phyloP scores from a whole-genome alignment of 2,329 filamentous ascomycete species.

The Claviceps monticola region DNA sequence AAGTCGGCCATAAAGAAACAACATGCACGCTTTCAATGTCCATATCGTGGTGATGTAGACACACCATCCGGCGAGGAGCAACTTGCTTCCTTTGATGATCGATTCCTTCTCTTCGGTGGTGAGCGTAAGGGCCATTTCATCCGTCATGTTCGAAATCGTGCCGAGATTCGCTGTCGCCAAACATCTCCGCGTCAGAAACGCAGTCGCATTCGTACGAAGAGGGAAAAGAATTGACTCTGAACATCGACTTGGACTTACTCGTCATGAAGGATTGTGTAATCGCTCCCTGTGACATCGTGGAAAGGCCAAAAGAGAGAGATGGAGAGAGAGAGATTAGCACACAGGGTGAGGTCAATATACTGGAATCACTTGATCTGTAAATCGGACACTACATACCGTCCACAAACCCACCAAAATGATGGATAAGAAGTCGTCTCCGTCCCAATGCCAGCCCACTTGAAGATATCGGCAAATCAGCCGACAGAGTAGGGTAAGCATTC shows the following conservation, averaged over 20 bases:
- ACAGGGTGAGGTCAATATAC: background rate
- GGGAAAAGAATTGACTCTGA: background rate
- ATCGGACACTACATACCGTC: background rate
- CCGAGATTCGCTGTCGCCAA: constrained; percentile 19
- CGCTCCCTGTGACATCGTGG: background rate
- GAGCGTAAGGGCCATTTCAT: constrained; percentile 18
- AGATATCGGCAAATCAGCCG: background rate
- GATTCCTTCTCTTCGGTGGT: constrained; percentile 15
- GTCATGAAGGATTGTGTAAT: background rate
- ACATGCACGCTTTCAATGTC: constrained; percentile 27
- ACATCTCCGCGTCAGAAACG: background rate
- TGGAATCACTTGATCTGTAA: background rate
- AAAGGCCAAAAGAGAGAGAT: background rate
- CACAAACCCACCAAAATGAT: background rate
- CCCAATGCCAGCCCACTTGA: constrained; percentile 1
- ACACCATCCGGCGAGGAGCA: constrained; percentile 23
- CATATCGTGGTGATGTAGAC: constrained; percentile 29
- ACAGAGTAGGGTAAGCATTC: background rate
- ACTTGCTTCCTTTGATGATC: constrained; percentile 21
- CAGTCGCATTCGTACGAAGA: background rate
- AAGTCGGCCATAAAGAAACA: constrained; percentile 29
- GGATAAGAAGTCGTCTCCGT: constrained; percentile 3
- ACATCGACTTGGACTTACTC: background rate
- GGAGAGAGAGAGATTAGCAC: background rate
- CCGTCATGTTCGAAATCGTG: constrained; percentile 23